phyloP scores from a whole-genome alignment of 208 protist genomes.

The Plasmodiophora brassicae region DNA sequence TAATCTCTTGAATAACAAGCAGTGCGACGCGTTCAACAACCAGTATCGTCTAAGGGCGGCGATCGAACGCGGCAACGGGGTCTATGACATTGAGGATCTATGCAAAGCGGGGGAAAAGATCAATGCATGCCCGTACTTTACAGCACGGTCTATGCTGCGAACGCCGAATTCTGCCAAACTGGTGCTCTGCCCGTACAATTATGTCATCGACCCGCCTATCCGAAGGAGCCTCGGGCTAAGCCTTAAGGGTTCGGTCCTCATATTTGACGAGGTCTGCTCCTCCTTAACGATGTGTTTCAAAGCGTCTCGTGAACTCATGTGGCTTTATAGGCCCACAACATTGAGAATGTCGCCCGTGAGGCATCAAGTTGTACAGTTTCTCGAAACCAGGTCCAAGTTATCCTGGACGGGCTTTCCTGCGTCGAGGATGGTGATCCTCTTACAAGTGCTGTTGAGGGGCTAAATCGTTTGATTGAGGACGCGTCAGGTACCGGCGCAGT shows the following conservation, averaged over 20 bases:
- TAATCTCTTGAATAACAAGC: neutral
- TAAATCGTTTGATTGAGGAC: too few species aligned
- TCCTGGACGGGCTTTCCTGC: neutral
- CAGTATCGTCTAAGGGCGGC: neutral
- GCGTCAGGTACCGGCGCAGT: too few species aligned
- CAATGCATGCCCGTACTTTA: constrained; percentile 13
- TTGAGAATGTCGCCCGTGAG: neutral
- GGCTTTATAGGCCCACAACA: constrained; percentile 3
- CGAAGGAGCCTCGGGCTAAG: neutral
- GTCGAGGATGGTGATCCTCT: neutral
- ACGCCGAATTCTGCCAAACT: neutral
- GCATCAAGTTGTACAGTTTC: neutral
- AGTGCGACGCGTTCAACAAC: neutral
- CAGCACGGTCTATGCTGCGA: neutral
- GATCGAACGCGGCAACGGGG: neutral
- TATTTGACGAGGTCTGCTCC: constrained; percentile 1
- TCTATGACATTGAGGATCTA: constrained; percentile 23
- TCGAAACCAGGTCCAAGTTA: neutral
- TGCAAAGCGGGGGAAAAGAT: neutral
- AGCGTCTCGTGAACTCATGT: too few species aligned
- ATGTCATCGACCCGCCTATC: neutral
- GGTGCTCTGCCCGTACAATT: constrained; percentile 9
- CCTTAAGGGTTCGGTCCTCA: neutral
- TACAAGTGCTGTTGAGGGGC: too few species aligned
- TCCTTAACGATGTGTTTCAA: neutral